Evolutionary conservation across 257 asterid species (phyloP), one percentile per base, ranked within the genome.

Genomic region (Salvia splendens): DNA sequence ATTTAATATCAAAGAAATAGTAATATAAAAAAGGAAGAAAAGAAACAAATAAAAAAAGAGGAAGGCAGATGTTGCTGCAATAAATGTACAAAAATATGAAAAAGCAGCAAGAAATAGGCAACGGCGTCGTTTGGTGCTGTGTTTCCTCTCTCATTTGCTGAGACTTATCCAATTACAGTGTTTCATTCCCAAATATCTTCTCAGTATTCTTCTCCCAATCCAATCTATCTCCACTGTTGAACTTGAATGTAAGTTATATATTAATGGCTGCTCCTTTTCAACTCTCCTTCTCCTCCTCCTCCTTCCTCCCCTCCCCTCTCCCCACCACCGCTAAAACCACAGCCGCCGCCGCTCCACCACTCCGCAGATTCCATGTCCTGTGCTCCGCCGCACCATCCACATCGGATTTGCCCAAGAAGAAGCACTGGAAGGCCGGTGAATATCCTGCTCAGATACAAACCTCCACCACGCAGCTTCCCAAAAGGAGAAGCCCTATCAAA

Each of bases 351-450:
- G 3, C 75, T 12, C 79, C 10, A 57, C 80, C 77, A n/a, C 78
- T 40, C 73, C 75, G 58, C 57, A 69, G 73, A 51, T 68, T 72
- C 71, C 14, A 14, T 53, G 58, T 61, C 64, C 14, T 64, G 63
- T 61, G 72, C 54, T 60, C 83, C 77, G 50, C 82, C 47, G 7
- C 83, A 12, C 50, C 69, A 5, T 3, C 82, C 15, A 7, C 80
- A 5, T 8, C 53, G 16, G 65, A 65, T 36, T 52, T 24, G 38
- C 75, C 78, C 56, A 79, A 73, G 82, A 85, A 81, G 67, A 85
- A 83, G 78, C 84, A 78, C 56, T 85, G 90, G 96, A 90, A 93
- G 75, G 75, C 81, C 16, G 92, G 94, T 8, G 92, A 88, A 67
- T 84, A 84, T 54, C 95, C 96, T 5, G 95, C 86, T 16, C 16